Base-by-base conservation (phyloP, 2,329 filamentous ascomycete genomes). In the Lasiodiplodia theobromae region DNA sequence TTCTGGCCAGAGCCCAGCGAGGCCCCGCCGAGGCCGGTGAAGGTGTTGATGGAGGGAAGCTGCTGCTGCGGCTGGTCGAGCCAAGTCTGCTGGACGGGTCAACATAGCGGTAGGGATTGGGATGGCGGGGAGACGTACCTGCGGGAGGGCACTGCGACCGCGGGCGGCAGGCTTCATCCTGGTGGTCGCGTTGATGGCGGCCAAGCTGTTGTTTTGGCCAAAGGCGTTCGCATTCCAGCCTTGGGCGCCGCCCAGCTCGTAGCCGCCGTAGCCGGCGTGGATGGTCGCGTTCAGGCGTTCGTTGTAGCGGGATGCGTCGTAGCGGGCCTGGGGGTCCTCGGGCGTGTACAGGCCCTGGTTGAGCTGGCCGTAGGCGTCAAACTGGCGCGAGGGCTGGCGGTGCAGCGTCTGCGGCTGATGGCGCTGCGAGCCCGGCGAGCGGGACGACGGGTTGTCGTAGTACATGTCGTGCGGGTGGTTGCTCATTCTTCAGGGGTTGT, bases 201-300 rank as follows among this genome's bases (percentile, higher is more conserved):
- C 90, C 73, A 94, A 85, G 71, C 88, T 82, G 74, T 86, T 87
- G 73, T 87, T 86, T 72, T 86, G 89, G 67, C 89, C 88, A 71
- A 93, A 92, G 57, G 88, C 90, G 75, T 87, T 88, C 65, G 93
- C 90, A 78, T 90, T 92, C 94, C 94, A 97, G 23, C 91, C 89
- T 76, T 93, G 91, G n/a, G 86, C 85, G n/a, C 82, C 81, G 69
- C 84, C 82, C 77, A 89, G 88, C 75, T 94, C 92, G 73, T 94
- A 91, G 69, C 82, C 87, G 74, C 88, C 85, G 69, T 92, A 91
- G 65, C 85, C 88, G 68, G 83, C 84, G 71, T 85, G 84, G 74
- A 85, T 85, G 76, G 84, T 87, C 73, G 86, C 84, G 73, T 86
- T 87, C 73, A 84, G 84, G 78, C 84, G 89, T 80, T 84, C 91